phyloP scores from a whole-genome alignment of 1,139 yeast genomes.

The Trichomonascaceae sp. region DNA sequence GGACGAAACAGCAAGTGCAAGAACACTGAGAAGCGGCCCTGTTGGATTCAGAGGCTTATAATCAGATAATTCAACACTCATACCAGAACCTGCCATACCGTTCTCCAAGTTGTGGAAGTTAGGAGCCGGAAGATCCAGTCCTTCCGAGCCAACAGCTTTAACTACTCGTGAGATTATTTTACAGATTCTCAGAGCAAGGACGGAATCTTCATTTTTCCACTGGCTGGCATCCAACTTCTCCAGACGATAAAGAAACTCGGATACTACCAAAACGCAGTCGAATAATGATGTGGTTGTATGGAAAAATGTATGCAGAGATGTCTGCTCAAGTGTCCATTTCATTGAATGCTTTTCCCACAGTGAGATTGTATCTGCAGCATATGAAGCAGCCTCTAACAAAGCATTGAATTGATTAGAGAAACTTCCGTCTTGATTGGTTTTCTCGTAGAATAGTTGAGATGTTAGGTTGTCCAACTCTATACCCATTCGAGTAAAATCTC shows the following conservation, averaged over 20 bases:
- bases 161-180: conserved; percentile 28
- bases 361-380: conserved; percentile 36
- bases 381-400: conserved; percentile 34
- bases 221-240: conserved; percentile 18
- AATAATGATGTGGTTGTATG: conserved; percentile 34
- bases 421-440: conserved; percentile 6
- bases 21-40: conserved; percentile 18
- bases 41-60: conserved; percentile 4
- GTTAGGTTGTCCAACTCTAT: conserved; percentile 26
- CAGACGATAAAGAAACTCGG: conserved; percentile 31
- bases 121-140: conserved; percentile 9
- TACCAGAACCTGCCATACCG: neutral
- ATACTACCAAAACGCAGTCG: conserved; percentile 34
- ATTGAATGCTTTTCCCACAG: conserved; percentile 36
- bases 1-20: conserved; percentile 24
- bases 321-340: conserved; percentile 30
- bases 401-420: conserved; percentile 20
- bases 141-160: conserved; percentile 26
- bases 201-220: conserved; percentile 27
- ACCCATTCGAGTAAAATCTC: conserved; percentile 34
- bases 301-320: conserved; percentile 33
- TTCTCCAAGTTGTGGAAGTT: neutral
- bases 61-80: conserved; percentile 1
- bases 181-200: conserved; percentile 26
- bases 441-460: conserved; percentile 18